Base-by-base conservation (phyloP, 2,329 filamentous ascomycete species). In the Chaetoscypha palmicola region DNA sequence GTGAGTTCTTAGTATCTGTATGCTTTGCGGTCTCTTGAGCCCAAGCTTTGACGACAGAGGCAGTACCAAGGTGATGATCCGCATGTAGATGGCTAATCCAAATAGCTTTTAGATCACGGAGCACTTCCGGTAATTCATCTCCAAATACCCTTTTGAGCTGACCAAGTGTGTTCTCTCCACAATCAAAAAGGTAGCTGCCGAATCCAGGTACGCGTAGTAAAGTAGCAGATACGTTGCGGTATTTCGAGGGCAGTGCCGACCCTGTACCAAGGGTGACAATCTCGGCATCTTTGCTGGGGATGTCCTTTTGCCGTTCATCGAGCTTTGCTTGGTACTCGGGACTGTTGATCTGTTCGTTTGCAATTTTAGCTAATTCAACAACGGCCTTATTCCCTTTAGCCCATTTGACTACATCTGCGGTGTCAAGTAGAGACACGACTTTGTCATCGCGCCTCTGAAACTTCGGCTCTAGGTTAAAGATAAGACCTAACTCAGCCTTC, bases 21-120 rank as follows among this genome's bases (percentile, higher is more conserved):
- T 74, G 50, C 66, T 68, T 48, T 9, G 54, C 45, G 14, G 62
- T 53, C 33, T 80, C 73, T 43, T 70, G 57, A 52, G 86, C 79
- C 86, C 89, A 95, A 4, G 85, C 86, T 57, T 77, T 81, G 58
- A 97, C 78, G n/a, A 97, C 69, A 4, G 81, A 77, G n/a, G 78
- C 73, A 1, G 81, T 86, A 21, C 92, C 92, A 16, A 98, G 75
- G 60, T 97, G 92, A 65, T 98, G 92, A 66, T 98, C 92, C 3
- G 92, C 92, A 64, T 98, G 92, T 50, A 94, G 71, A 66, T 98
- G 92, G 63, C 87, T 94, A 65, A 98, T 92, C 79, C 88, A 94
- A 50, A 98, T 82, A 54, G 80, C 77, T 42, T 81, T 83, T 33
- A 98, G 71, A 50, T 94, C 81, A 47, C 71, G 74, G n/a, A 98